Conservation (phyloP, 2,329 filamentous ascomycete species). For the Helminthosporium solani region DNA sequence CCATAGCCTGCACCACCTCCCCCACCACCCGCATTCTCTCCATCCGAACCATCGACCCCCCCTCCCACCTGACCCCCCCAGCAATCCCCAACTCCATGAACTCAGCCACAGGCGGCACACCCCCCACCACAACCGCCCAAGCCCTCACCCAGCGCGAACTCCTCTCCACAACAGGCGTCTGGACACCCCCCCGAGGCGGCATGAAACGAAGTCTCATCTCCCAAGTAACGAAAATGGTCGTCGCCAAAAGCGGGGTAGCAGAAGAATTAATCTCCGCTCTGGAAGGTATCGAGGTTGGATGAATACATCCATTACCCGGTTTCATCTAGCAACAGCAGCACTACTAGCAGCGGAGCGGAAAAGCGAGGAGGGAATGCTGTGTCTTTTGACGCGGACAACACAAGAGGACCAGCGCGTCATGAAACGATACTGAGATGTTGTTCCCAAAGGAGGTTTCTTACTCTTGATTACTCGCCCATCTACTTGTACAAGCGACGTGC, state of each 20-base stretch:
- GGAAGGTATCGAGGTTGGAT: conserved; percentile 64
- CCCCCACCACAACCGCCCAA: conserved; percentile 41
- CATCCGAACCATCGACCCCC: conserved; percentile 52
- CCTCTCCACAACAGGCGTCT: conserved; percentile 67
- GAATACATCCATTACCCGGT: too few species aligned
- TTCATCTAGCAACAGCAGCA: too few species aligned
- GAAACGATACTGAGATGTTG: too few species aligned
- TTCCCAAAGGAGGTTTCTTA: too few species aligned
- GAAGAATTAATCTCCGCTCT: conserved; percentile 83
- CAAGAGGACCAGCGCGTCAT: too few species aligned
- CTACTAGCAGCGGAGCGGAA: too few species aligned
- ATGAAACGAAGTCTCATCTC: conserved; percentile 73
- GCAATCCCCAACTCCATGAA: conserved; percentile 52
- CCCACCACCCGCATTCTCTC: conserved; percentile 43
- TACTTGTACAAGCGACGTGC: too few species aligned
- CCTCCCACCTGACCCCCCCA: conserved; percentile 50
- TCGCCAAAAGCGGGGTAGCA: conserved; percentile 76
- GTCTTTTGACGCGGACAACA: too few species aligned
- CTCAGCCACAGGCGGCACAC: conserved; percentile 46
- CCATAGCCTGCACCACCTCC: conserved; percentile 68
- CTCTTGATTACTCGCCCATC: too few species aligned
- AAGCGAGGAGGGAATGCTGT: too few species aligned
- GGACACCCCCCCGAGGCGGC: conserved; percentile 82
- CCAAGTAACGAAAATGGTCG: conserved; percentile 72
- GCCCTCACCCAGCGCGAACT: conserved; percentile 53